phyloP scores from a whole-genome alignment of 2,329 filamentous ascomycete genomes.

The Diaporthe australafricana region DNA sequence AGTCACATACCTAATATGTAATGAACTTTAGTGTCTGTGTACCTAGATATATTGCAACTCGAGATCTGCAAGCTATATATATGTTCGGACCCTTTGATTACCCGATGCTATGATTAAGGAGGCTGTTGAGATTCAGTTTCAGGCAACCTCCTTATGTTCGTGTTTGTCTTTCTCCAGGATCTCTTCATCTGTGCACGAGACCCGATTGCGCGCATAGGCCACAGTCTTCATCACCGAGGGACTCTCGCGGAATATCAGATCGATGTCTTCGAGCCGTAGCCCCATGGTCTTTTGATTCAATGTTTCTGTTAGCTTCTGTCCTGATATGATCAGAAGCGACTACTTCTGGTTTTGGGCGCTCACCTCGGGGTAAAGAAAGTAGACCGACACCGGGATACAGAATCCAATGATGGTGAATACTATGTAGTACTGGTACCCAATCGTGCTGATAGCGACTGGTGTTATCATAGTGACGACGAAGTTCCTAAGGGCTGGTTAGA shows the following conservation, averaged over 20 bases:
- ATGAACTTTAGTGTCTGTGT: no score
- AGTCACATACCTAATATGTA: no score
- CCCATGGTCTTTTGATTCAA: slow-evolving; percentile 52
- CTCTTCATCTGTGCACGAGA: slow-evolving; percentile 7
- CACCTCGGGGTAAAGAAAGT: slow-evolving; percentile 56
- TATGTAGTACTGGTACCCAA: slow-evolving; percentile 64
- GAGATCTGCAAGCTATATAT: no score
- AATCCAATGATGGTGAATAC: slow-evolving; percentile 58
- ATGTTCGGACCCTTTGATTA: no score
- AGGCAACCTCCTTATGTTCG: neutral
- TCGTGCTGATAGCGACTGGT: slow-evolving; percentile 59
- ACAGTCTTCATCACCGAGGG: slow-evolving; percentile 50
- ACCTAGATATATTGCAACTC: no score
- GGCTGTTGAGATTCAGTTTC: neutral
- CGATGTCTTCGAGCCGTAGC: slow-evolving; percentile 57
- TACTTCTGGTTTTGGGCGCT: neutral
- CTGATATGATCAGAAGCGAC: neutral
- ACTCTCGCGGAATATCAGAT: slow-evolving; percentile 54
- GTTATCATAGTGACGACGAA: slow-evolving; percentile 58
- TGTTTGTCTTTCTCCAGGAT: slow-evolving; percentile 5
- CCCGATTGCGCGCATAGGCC: slow-evolving; percentile 37
- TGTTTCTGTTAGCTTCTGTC: neutral
- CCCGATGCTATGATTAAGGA: no score
- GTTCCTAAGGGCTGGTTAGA: slow-evolving; percentile 44
- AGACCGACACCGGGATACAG: slow-evolving; percentile 56